These are phyloP conservation scores for Plasmodium malariae DNA, from an alignment of 169 alveolate genomes.

Conservation along the genomic window DNA sequence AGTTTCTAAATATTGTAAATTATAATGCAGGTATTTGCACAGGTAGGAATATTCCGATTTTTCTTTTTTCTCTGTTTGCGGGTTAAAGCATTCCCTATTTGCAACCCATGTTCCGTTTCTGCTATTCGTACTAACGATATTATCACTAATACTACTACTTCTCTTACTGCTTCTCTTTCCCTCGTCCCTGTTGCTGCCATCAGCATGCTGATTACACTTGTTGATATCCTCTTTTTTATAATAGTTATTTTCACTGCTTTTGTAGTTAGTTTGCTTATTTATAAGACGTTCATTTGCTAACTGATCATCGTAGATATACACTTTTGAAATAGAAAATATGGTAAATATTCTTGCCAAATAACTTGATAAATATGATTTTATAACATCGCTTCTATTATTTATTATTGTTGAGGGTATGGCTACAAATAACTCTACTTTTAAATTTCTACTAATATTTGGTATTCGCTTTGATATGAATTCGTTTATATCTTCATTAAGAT, in stretches of 20 bases:
- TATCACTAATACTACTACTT: not conserved
- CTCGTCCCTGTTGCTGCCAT: not conserved
- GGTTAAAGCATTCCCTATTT: too few relatives aligned
- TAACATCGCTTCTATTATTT: slow-evolving; percentile 67
- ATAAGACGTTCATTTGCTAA: not conserved
- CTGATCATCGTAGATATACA: slow-evolving; percentile 66
- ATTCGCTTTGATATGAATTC: slow-evolving; percentile 17
- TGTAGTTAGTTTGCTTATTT: not conserved
- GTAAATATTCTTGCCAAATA: slow-evolving; percentile 66
- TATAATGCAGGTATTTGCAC: slow-evolving; percentile 60
- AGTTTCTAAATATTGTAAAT: slow-evolving; percentile 96
- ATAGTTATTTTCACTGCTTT: not conserved
- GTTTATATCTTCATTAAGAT: slow-evolving; percentile 38
- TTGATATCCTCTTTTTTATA: not conserved
- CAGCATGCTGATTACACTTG: too few relatives aligned
- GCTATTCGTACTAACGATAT: not conserved
- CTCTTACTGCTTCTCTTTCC: not conserved
- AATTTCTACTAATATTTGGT: slow-evolving; percentile 70
- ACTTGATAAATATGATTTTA: slow-evolving; percentile 57
- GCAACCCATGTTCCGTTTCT: not conserved
- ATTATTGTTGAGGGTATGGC: slow-evolving; percentile 73
- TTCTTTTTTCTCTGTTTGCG: not conserved
- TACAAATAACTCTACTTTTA: slow-evolving; percentile 33
- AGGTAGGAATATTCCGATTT: slow-evolving; percentile 36
- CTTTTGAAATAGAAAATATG: slow-evolving; percentile 52